Evolutionary conservation across 192 early-diverging fungal species (phyloP).

Genomic region (Nowakowskiella sp.): DNA sequence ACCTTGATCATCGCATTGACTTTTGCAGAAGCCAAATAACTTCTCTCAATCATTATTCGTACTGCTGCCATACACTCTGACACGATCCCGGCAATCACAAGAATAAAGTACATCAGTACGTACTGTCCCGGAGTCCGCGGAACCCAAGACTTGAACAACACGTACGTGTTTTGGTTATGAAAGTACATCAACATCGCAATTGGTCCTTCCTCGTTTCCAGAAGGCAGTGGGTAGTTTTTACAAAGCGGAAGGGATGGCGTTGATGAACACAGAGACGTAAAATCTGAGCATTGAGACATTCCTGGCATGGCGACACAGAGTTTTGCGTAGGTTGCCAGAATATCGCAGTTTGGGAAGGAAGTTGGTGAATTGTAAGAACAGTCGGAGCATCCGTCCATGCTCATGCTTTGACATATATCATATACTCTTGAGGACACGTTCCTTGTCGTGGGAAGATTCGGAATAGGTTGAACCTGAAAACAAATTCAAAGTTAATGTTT

Average conservation of each 20-base stretch:
- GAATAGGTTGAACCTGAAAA: no score
- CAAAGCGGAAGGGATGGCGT: conserved; percentile 15
- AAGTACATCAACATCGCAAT: conserved; percentile 62
- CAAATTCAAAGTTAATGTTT: no score
- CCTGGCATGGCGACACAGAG: conserved; percentile 58
- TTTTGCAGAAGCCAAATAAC: no score
- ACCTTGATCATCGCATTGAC: no score
- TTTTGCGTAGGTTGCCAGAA: conserved; percentile 41
- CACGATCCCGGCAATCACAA: conserved; percentile 43
- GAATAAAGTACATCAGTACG: conserved; percentile 38
- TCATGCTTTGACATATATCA: conserved; percentile 38
- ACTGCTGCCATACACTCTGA: conserved; percentile 38
- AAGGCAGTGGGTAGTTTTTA: no score
- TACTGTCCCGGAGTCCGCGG: conserved; percentile 43
- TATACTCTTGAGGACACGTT: conserved; percentile 35
- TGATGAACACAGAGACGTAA: conserved; percentile 37
- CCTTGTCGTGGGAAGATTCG: conserved; percentile 43
- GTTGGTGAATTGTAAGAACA: conserved; percentile 16
- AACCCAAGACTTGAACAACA: conserved; percentile 58
- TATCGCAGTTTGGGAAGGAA: conserved; percentile 42
- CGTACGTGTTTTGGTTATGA: conserved; percentile 45
- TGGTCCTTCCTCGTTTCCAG: conserved; percentile 13
- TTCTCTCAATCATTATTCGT: conserved; percentile 25
- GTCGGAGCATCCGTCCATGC: conserved; percentile 28
- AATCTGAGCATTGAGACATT: conserved; percentile 49